Percentiles rank a stretch among this genome's conserved stretches.
Evolutionary conservation across 2,329 filamentous ascomycete species (phyloP).

Genomic region (Hypoxylon sp.): DNA sequence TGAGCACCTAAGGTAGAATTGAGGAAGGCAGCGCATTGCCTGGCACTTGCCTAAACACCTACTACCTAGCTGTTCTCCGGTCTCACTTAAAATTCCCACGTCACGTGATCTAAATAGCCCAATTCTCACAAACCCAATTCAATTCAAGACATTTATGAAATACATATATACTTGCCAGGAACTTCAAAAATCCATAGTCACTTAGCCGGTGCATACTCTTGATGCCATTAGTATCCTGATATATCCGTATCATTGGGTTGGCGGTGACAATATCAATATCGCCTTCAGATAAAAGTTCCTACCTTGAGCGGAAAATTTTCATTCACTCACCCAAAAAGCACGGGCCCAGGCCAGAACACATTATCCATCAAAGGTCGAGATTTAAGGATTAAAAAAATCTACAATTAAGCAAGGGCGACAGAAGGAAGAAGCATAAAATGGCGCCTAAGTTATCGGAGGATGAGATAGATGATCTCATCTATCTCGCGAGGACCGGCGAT

Average conservation of each 20-base stretch:
- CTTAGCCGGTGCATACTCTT: not conserved
- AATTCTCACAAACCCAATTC: constrained; percentile 11
- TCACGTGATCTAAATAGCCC: constrained; percentile 6
- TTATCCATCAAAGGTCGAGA: not conserved
- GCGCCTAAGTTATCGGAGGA: constrained; percentile 77
- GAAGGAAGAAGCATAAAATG: constrained; percentile 54
- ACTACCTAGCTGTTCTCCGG: not conserved
- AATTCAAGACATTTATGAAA: constrained; percentile 22
- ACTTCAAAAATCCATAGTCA: not conserved
- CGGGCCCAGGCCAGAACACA: constrained; percentile 7
- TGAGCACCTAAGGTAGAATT: not conserved
- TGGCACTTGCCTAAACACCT: not conserved
- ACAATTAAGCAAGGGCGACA: not conserved
- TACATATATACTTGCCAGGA: not conserved
- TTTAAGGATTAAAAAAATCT: not conserved
- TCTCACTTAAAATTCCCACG: not conserved
- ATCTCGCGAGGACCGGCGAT: constrained; percentile 86
- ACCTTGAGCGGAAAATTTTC: constrained; percentile 34
- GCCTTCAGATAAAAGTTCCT: not conserved
- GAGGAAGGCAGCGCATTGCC: not conserved
- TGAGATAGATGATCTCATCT: constrained; percentile 91
- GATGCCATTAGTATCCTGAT: not conserved
- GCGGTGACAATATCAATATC: not conserved
- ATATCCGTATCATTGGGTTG: not conserved
- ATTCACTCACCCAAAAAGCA: constrained; percentile 9